phyloP scores from a whole-genome alignment of 2,329 filamentous ascomycete species.

The Colletotrichum orchidophilum region DNA sequence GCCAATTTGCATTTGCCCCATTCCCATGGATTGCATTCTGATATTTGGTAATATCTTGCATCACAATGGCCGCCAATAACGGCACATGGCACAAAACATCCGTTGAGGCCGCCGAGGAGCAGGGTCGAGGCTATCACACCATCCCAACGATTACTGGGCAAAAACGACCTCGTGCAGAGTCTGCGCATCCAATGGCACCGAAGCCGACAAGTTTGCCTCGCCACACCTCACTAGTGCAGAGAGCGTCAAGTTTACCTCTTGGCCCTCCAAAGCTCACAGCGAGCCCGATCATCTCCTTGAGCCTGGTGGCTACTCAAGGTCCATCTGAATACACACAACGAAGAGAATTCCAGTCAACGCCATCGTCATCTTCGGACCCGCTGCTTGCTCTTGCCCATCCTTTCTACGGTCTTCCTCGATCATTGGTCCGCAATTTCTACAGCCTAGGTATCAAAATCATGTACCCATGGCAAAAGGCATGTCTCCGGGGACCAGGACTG shows the following conservation, averaged over 20 bases:
- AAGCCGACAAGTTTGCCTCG: conserved; percentile 7
- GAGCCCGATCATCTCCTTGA: conserved; percentile 56
- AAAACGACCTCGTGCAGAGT: conserved; percentile 50
- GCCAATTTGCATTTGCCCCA: neutral
- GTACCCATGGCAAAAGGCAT: conserved; percentile 83
- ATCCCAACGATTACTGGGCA: conserved; percentile 55
- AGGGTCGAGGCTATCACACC: conserved; percentile 48
- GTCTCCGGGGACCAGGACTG: conserved; percentile 73
- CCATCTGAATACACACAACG: conserved; percentile 68
- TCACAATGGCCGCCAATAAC: conserved; percentile 50
- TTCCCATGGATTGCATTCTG: conserved; percentile 12
- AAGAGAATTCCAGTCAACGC: conserved; percentile 60
- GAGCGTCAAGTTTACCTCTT: conserved; percentile 44
- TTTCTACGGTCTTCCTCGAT: conserved; percentile 68
- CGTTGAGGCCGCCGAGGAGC: conserved; percentile 55
- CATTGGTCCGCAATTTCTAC: conserved; percentile 71
- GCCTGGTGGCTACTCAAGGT: conserved; percentile 34
- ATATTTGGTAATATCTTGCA: neutral
- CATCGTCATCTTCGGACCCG: conserved; percentile 60
- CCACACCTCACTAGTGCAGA: conserved; percentile 43
- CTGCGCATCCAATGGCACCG: conserved; percentile 8
- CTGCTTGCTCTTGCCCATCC: conserved; percentile 70
- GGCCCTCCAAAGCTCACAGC: conserved; percentile 47
- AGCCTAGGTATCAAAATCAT: conserved; percentile 75
- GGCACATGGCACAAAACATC: conserved; percentile 60